Conservation (phyloP, 148 eudicot species). For the Spergularia marina region DNA sequence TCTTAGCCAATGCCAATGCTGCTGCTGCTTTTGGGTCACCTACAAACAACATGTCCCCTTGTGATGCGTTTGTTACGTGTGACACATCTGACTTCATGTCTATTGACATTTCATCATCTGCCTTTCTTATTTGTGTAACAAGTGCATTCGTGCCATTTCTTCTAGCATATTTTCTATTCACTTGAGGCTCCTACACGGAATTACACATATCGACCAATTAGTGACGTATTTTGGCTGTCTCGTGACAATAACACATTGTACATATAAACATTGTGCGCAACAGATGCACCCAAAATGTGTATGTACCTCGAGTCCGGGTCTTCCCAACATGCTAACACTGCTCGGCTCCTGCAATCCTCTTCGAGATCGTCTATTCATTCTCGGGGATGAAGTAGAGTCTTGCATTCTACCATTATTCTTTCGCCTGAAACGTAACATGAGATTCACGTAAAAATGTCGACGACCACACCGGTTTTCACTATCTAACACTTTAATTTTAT, state of each 20-base stretch:
- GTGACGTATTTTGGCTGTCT: background rate
- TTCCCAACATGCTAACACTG: constrained; percentile 48
- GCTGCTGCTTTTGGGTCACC: constrained; percentile 34
- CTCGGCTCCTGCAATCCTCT: constrained; percentile 50
- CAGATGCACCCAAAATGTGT: background rate
- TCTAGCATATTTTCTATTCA: constrained; percentile 32
- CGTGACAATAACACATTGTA: background rate
- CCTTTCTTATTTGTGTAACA: constrained; percentile 37
- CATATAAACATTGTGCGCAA: background rate
- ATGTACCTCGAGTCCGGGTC: constrained; percentile 37
- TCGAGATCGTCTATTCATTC: constrained; percentile 40
- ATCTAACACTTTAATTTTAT: no score
- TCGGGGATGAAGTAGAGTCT: constrained; percentile 48
- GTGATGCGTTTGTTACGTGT: constrained; percentile 51
- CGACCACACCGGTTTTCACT: no score
- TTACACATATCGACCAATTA: background rate
- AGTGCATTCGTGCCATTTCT: constrained; percentile 35
- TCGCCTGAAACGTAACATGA: constrained; percentile 36
- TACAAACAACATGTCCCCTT: constrained; percentile 42
- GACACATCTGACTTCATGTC: constrained; percentile 69
- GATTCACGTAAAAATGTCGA: no score
- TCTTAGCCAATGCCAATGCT: constrained; percentile 37
- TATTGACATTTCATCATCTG: constrained; percentile 30
- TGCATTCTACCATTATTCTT: constrained; percentile 32
- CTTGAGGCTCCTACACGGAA: constrained; percentile 39